Evolutionary conservation across 1,139 yeast genomes (phyloP).

Genomic region (Taphrina deformans): DNA sequence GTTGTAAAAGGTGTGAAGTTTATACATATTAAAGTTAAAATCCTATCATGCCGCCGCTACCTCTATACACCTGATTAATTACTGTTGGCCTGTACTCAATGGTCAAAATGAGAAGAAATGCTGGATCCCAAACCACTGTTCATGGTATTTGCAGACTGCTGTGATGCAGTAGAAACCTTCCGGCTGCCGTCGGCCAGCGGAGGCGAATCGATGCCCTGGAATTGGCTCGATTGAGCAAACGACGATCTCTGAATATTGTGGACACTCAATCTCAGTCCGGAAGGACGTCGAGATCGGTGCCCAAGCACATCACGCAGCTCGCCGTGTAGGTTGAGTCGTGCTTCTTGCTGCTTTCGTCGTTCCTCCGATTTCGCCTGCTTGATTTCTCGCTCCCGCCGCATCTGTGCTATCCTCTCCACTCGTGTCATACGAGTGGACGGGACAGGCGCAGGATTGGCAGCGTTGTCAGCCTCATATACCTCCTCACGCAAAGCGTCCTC

Average conservation of each 20-base stretch:
- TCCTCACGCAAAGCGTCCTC: neutral
- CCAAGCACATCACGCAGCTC: slow-evolving; percentile 26
- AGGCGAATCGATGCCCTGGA: neutral
- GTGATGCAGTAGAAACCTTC: slow-evolving; percentile 13
- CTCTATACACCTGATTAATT: neutral
- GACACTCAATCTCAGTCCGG: slow-evolving; percentile 5
- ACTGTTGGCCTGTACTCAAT: neutral
- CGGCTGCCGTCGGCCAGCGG: neutral
- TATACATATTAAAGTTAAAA: neutral
- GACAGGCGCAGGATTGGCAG: neutral
- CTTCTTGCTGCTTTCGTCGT: slow-evolving; percentile 1
- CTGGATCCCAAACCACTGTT: slow-evolving; percentile 18
- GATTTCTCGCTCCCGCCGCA: slow-evolving; percentile 24
- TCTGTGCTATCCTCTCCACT: slow-evolving; percentile 18
- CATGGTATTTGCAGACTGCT: slow-evolving; percentile 11
- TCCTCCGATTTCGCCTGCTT: slow-evolving; percentile 29
- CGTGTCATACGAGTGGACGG: neutral
- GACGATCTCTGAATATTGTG: neutral
- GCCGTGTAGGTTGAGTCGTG: neutral
- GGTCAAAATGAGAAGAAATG: slow-evolving; percentile 1
- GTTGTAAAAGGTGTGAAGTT: neutral
- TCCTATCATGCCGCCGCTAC: neutral
- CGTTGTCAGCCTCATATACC: slow-evolving; percentile 14
- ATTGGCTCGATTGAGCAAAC: neutral
- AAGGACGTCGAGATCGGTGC: slow-evolving; percentile 15